A percentile compares a stretch with the other conserved stretches of the same genome.
These are phyloP conservation scores for Podospora pseudocomata DNA, from an alignment of 495 filamentous ascomycete species.

Conservation along the genomic window DNA sequence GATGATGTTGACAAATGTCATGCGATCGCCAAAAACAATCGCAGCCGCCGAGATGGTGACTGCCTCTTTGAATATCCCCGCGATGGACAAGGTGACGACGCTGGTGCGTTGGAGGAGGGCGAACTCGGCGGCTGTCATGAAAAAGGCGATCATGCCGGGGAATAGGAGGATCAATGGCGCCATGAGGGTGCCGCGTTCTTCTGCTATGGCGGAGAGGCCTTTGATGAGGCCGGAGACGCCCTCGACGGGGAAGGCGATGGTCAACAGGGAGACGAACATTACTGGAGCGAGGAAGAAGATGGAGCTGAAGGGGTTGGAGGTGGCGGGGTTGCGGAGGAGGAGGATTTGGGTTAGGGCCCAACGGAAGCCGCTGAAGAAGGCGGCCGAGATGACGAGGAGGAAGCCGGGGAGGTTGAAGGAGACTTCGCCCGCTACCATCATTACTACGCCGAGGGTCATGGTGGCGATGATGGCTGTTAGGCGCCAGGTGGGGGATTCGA, in stretches of 20 bases:
- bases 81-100: conserved; percentile 93
- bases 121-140: conserved; percentile 96
- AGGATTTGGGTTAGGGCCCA: conserved; percentile 98
- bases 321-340: conserved; percentile 89
- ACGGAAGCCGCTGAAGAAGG: conserved; percentile 94
- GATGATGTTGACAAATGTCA: conserved; percentile 84
- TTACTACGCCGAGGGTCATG: conserved; percentile 93
- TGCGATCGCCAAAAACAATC: conserved; percentile 80
- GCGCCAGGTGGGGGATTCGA: conserved; percentile 82
- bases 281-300: conserved; percentile 95
- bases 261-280: conserved; percentile 83
- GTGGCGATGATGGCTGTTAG: conserved; percentile 82
- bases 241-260: conserved; percentile 83
- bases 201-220: conserved; percentile 59
- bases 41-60: conserved; percentile 91
- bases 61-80: conserved; percentile 98
- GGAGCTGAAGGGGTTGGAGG: conserved; percentile 91
- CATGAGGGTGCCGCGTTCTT: conserved; percentile 57
- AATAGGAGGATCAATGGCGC: conserved; percentile 71
- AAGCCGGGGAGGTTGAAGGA: conserved; percentile 87
- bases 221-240: conserved; percentile 62
- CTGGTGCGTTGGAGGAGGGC: conserved; percentile 90
- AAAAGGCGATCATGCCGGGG: conserved; percentile 86
- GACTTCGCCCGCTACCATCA: conserved; percentile 99
- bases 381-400: conserved; percentile 82